A percentile compares a stretch with the other conserved stretches of the same genome.
phyloP scores from a whole-genome alignment of 1,284 basidiomycete genomes.

The Rhodotorula sp. region DNA sequence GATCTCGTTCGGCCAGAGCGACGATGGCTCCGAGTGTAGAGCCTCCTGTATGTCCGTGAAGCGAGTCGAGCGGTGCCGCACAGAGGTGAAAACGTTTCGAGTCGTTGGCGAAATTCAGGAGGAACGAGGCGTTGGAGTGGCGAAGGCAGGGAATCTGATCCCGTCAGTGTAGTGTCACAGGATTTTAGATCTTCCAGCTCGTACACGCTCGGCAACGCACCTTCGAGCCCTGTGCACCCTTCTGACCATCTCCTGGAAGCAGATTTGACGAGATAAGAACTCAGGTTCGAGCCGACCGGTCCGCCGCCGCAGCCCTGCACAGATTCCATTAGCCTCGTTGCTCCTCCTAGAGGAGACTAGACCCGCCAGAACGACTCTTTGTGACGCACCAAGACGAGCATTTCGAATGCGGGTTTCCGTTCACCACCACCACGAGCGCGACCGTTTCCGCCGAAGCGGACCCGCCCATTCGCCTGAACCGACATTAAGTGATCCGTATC shows the following conservation, averaged over 20 bases:
- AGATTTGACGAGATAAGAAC: constrained; percentile 51
- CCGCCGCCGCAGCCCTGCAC: constrained; percentile 51
- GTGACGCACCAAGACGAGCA: constrained; percentile 12
- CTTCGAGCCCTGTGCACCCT: constrained; percentile 49
- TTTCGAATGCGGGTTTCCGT: constrained; percentile 4
- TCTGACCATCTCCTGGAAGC: constrained; percentile 45
- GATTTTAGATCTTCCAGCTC: background rate
- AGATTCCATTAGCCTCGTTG: too few relatives aligned
- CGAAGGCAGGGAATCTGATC: too few relatives aligned
- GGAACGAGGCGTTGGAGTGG: background rate
- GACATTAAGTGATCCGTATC: too few relatives aligned
- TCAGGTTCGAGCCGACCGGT: constrained; percentile 50
- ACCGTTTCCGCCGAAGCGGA: too few relatives aligned
- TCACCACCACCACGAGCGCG: too few relatives aligned
- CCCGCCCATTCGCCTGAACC: too few relatives aligned
- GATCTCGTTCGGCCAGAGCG: constrained; percentile 35
- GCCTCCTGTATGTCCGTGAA: constrained; percentile 16
- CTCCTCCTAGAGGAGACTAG: too few relatives aligned
- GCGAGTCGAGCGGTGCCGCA: too few relatives aligned
- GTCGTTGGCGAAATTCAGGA: background rate
- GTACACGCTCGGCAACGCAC: constrained; percentile 23
- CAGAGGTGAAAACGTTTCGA: too few relatives aligned
- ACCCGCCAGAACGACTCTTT: too few relatives aligned
- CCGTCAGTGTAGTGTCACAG: background rate
- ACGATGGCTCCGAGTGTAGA: constrained; percentile 44